Evolutionary conservation across 768 basidiomycete genomes (phyloP).

Genomic region (Rhizopogon roseolus): DNA sequence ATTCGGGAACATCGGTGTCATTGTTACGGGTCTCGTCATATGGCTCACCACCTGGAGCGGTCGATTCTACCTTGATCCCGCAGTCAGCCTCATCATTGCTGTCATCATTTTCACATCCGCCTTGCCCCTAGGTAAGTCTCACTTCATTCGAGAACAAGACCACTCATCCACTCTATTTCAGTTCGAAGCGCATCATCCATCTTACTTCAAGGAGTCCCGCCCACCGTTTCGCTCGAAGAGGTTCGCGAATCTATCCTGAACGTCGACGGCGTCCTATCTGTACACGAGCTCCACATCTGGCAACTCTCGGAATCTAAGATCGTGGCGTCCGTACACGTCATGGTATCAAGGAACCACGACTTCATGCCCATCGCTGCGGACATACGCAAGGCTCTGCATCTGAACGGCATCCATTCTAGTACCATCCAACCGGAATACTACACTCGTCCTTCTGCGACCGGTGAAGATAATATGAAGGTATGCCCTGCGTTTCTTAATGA

Average conservation of each 20-base stretch:
- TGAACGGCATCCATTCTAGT: slow-evolving; percentile 90
- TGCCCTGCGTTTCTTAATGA: slow-evolving; percentile 7
- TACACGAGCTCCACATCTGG: slow-evolving; percentile 98
- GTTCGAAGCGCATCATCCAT: slow-evolving; percentile 93
- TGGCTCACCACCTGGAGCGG: slow-evolving; percentile 83
- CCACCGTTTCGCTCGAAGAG: slow-evolving; percentile 81
- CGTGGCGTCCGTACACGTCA: slow-evolving; percentile 93
- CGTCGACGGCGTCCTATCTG: slow-evolving; percentile 75
- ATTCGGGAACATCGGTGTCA: slow-evolving; percentile 96
- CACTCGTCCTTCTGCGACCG: slow-evolving; percentile 24
- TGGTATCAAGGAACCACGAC: slow-evolving; percentile 73
- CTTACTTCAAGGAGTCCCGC: slow-evolving; percentile 89
- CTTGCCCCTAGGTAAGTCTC: slow-evolving; percentile 70
- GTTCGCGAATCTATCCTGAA: slow-evolving; percentile 74
- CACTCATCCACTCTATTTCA: slow-evolving; percentile 21
- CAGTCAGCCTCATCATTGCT: slow-evolving; percentile 91
- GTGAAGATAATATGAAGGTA: slow-evolving; percentile 49
- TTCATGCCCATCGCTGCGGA: slow-evolving; percentile 88
- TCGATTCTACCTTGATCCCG: slow-evolving; percentile 90
- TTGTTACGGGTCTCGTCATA: slow-evolving; percentile 90
- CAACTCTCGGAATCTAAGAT: slow-evolving; percentile 93
- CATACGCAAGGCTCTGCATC: slow-evolving; percentile 81
- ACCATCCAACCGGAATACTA: slow-evolving; percentile 92
- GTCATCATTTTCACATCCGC: slow-evolving; percentile 96
- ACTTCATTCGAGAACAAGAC: not conserved